Evolutionary conservation across 1,139 yeast genomes (phyloP), one percentile per base, ranked within the genome.

Genomic region (Scheffersomyces cryptocercus): DNA sequence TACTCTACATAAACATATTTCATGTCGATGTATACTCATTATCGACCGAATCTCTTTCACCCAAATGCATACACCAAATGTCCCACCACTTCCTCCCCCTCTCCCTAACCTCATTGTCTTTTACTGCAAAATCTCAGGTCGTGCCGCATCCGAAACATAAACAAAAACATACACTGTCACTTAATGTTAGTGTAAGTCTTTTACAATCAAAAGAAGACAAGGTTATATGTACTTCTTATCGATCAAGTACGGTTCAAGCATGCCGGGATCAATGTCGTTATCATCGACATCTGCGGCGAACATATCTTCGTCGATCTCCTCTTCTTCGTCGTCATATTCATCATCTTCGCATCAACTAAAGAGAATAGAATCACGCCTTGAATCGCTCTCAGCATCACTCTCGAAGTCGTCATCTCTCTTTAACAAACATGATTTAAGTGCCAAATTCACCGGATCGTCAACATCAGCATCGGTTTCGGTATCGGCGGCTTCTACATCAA

Each of bases 341-440:
- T 20, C 36, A 28, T 32, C 46, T 6, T 38, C 51, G 5, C 36
- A 37, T 24, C 53, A 45, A 36, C 43, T 53, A 24, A 49, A 52
- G 35, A 45, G 50, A 6, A 52, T 53, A 11, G 57, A 51, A 35
- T 47, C 45, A 26, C 39, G 57, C 14, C 44, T 53, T 31, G 54
- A 50, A 39, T 48, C 51, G 32, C 51, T 53, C 6, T 46, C 53
- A 12, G 46, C 47, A 36, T 31, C 48, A 8, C 44, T 48, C 35
- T 40, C 43, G 12, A 31, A 31, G 35, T 31, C 35, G 14, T 31
- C 35, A 5, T 31, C 35, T 15, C 35, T 31, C 20, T 31, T 31
- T 20, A 31, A 31, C 35, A 14, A 29, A 13, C 26, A 20, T 20
- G 26, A 20, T 8, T 20, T 20, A 8, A 20, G 26, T 20, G 26